Evolutionary conservation across 768 basidiomycete genomes (phyloP).

Genomic region (Steccherinum ochraceum): DNA sequence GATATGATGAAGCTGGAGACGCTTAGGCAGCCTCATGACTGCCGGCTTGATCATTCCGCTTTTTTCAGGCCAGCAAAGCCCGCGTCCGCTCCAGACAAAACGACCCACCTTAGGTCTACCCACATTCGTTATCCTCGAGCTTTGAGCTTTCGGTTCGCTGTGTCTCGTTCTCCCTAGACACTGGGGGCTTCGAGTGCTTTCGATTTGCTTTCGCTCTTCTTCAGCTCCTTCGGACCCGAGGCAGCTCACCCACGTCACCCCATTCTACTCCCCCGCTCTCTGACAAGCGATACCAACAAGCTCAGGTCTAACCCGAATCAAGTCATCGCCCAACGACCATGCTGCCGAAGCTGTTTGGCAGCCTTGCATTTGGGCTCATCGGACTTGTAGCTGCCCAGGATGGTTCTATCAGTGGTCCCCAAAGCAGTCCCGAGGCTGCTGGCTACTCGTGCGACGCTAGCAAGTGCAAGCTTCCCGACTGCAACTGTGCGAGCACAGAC

Average conservation of each 20-base stretch:
- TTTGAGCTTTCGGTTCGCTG: no score
- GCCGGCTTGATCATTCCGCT: neutral
- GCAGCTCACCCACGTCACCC: neutral
- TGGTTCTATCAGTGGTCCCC: slow-evolving; percentile 48
- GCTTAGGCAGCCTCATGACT: neutral
- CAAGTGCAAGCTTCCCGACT: slow-evolving; percentile 61
- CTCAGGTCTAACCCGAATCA: neutral
- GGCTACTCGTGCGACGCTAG: slow-evolving; percentile 66
- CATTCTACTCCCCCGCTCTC: neutral
- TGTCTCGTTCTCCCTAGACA: neutral
- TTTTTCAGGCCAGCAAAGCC: neutral
- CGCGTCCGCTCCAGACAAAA: neutral
- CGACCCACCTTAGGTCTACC: neutral
- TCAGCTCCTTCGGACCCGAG: neutral
- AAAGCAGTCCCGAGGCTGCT: slow-evolving; percentile 45
- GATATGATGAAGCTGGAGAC: neutral
- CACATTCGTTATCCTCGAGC: neutral
- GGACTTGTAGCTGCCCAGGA: slow-evolving; percentile 33
- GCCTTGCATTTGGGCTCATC: slow-evolving; percentile 4
- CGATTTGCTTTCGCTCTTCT: neutral
- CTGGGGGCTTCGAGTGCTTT: neutral
- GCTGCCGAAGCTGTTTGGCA: slow-evolving; percentile 7
- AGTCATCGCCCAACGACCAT: slow-evolving; percentile 2
- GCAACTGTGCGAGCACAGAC: slow-evolving; percentile 66
- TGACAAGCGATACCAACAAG: neutral